phyloP scores from a whole-genome alignment of 805 yeast species.

The Yarrowia yakushimensis region DNA sequence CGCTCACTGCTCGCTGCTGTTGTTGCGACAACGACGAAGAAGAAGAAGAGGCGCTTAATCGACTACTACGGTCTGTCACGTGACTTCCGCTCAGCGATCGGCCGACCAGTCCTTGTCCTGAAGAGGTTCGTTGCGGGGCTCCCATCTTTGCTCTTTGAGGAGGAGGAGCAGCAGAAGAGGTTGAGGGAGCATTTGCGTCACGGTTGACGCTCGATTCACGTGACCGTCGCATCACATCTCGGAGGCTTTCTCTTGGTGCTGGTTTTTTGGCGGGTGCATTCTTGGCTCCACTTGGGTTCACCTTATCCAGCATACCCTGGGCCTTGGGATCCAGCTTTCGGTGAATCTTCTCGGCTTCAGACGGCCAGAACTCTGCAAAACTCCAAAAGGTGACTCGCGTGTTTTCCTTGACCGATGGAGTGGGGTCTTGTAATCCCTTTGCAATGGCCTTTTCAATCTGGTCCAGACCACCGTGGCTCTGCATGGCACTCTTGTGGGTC shows the following conservation, averaged over 20 bases:
- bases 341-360: slow-evolving; percentile 45
- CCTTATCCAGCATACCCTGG: neutral
- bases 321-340: slow-evolving; percentile 28
- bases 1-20: neutral
- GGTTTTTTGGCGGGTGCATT: neutral
- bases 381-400: slow-evolving; percentile 76
- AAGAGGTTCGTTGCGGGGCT: neutral
- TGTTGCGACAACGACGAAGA: neutral
- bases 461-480: slow-evolving; percentile 41
- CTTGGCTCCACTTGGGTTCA: neutral
- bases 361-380: slow-evolving; percentile 52
- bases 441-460: slow-evolving; percentile 49
- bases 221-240: neutral
- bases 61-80: neutral
- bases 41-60: neutral
- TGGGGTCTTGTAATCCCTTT: slow-evolving; percentile 72
- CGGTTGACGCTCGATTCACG: neutral
- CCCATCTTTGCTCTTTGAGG: neutral
- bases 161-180: neutral
- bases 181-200: neutral
- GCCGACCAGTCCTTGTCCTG: neutral
- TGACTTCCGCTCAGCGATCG: slow-evolving; percentile 3
- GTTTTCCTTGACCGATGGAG: slow-evolving; percentile 71
- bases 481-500: slow-evolving; percentile 36
- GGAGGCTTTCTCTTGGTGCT: neutral